phyloP scores from a whole-genome alignment of 441 rosid genomes.

The Jatropha multifida region DNA sequence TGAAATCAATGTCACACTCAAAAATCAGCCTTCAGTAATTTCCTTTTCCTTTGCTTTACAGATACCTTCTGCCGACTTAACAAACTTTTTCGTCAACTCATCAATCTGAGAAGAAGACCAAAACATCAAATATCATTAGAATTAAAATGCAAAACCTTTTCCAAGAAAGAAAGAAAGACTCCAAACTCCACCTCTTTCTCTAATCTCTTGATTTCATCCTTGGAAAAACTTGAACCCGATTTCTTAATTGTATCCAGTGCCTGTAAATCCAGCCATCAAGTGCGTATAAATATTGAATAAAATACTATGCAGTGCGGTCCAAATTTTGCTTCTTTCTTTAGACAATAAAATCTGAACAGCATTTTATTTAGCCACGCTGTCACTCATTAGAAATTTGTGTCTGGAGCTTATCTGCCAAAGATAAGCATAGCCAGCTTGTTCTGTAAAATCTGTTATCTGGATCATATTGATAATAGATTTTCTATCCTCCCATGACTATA shows the following conservation, averaged over 20 bases:
- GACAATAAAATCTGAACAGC: not conserved
- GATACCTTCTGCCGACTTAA: slow-evolving; percentile 79
- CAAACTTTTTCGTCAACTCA: slow-evolving; percentile 73
- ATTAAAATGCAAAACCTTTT: not conserved
- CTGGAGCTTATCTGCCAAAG: not conserved
- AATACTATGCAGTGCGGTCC: not conserved
- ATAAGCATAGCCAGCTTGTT: not conserved
- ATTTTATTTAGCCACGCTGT: not conserved
- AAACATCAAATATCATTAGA: slow-evolving; percentile 4
- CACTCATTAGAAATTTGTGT: not conserved
- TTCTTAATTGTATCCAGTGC: slow-evolving; percentile 84
- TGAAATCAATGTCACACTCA: not conserved
- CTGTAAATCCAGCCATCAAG: slow-evolving; percentile 33
- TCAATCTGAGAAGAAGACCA: slow-evolving; percentile 48
- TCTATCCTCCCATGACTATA: not conserved
- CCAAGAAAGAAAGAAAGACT: not conserved
- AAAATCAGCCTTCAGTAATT: slow-evolving; percentile 55
- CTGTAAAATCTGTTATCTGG: not conserved
- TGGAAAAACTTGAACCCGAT: slow-evolving; percentile 65
- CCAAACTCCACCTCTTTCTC: slow-evolving; percentile 77
- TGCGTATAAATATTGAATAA: not conserved
- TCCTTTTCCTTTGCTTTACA: slow-evolving; percentile 95
- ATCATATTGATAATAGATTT: not conserved
- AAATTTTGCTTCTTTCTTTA: not conserved
- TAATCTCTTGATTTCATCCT: slow-evolving; percentile 77